These are phyloP conservation scores for Penicillium cosmopolitanum DNA, from an alignment of 495 filamentous ascomycete genomes.

Conservation along the genomic window DNA sequence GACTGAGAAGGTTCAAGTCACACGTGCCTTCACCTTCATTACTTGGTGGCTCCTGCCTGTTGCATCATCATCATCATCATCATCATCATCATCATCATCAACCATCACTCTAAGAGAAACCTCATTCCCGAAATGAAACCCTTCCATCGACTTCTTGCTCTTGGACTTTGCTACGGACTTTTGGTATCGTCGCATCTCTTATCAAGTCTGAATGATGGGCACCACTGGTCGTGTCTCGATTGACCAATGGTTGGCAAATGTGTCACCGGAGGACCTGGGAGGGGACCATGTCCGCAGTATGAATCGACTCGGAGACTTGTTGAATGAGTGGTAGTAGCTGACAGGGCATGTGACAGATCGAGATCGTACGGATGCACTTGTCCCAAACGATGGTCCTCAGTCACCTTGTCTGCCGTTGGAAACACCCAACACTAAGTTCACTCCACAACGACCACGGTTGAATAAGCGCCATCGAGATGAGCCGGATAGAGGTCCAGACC, in stretches of 20 bases:
- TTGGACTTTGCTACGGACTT: no score
- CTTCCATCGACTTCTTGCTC: no score
- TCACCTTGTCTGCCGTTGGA: not conserved
- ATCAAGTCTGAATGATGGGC: constrained; percentile 6
- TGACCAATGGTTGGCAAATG: constrained; percentile 18
- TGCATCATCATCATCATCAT: no score
- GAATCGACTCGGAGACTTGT: not conserved
- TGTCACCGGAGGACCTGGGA: constrained; percentile 5
- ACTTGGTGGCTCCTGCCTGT: not conserved
- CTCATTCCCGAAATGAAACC: no score
- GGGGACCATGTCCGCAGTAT: not conserved
- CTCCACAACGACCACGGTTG: not conserved
- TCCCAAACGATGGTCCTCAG: not conserved
- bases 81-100: no score
- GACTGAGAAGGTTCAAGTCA: not conserved
- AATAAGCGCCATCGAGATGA: not conserved
- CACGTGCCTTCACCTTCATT: not conserved
- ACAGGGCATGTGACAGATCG: not conserved
- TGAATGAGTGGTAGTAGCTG: not conserved
- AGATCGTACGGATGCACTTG: not conserved
- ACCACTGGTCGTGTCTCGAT: constrained; percentile 3
- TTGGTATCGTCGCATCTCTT: no score
- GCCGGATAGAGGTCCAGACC: not conserved
- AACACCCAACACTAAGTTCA: not conserved
- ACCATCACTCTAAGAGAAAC: no score